Conservation (phyloP, 2,329 filamentous ascomycete species). For the Rhynchosporium agropyri region DNA sequence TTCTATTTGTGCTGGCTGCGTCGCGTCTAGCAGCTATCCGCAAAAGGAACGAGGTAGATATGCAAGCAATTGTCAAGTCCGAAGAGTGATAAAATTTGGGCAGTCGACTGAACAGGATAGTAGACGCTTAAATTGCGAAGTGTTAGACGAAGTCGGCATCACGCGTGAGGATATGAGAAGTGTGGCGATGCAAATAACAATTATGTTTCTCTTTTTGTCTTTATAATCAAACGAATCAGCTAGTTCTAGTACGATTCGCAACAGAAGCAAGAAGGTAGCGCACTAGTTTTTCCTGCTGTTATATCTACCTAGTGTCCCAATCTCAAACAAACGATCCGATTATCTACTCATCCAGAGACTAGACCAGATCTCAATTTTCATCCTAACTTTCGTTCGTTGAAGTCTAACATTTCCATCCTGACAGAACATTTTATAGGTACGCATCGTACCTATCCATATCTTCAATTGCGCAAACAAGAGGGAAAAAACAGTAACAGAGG, state of each 20-base stretch:
- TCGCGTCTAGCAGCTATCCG: too few species aligned
- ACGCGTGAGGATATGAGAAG: background rate
- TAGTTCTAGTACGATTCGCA: conserved; percentile 1
- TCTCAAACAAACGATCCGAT: background rate
- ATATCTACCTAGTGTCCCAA: background rate
- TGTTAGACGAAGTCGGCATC: background rate
- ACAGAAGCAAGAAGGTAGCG: background rate
- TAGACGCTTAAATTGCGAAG: background rate
- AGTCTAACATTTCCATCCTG: background rate
- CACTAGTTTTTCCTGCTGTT: background rate
- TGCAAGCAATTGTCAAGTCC: too few species aligned
- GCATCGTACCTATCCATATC: background rate
- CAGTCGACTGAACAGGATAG: too few species aligned
- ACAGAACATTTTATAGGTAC: background rate
- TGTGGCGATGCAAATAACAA: background rate
- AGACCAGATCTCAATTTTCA: conserved; percentile 3
- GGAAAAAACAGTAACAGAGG: background rate
- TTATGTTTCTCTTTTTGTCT: conserved; percentile 10
- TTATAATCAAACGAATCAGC: background rate
- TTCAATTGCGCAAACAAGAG: conserved; percentile 11
- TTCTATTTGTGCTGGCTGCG: too few species aligned
- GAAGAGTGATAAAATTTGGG: too few species aligned
- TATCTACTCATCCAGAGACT: background rate
- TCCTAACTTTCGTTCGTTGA: background rate
- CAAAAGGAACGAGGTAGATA: too few species aligned